Evolutionary conservation across 768 basidiomycete genomes (phyloP).

Genomic region (Leccinum olivaceopallidum): DNA sequence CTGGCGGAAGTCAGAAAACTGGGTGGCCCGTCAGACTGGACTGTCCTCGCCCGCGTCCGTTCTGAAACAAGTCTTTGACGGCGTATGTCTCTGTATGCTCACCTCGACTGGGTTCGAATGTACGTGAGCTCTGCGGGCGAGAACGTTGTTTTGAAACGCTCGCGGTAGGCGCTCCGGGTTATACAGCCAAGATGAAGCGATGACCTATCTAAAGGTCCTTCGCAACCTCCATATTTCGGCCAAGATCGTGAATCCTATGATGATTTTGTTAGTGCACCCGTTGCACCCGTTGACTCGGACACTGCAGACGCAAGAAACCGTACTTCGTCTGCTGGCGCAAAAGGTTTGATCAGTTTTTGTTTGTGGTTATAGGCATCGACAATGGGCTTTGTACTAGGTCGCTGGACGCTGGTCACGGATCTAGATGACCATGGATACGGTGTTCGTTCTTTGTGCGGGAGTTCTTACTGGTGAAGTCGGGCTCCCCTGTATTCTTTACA

Average conservation of each 20-base stretch:
- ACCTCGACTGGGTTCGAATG: conserved; percentile 75
- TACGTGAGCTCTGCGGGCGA: conserved; percentile 19
- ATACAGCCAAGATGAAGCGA: conserved; percentile 59
- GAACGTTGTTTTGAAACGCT: conserved; percentile 1
- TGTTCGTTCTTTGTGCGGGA: conserved; percentile 71
- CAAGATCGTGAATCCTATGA: conserved; percentile 51
- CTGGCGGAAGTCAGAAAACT: conserved; percentile 54
- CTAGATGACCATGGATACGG: conserved; percentile 65
- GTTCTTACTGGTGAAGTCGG: conserved; percentile 57
- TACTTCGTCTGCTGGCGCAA: conserved; percentile 63
- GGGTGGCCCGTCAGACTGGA: conserved; percentile 40
- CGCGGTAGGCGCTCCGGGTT: conserved; percentile 56
- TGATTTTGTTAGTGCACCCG: conserved; percentile 62
- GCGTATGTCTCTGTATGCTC: conserved; percentile 69
- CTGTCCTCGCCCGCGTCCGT: conserved; percentile 33
- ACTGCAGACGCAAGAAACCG: conserved; percentile 51
- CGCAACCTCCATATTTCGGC: conserved; percentile 65
- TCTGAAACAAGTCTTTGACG: conserved; percentile 56
- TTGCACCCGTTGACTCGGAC: conserved; percentile 48
- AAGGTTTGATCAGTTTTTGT: conserved; percentile 35
- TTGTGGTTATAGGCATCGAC: background rate
- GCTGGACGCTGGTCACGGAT: conserved; percentile 62
- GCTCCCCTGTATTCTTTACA: background rate
- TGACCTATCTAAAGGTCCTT: conserved; percentile 59
- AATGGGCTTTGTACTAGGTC: conserved; percentile 35